Conservation (phyloP, 768 basidiomycete species). For the Leccinum rimulosum region DNA sequence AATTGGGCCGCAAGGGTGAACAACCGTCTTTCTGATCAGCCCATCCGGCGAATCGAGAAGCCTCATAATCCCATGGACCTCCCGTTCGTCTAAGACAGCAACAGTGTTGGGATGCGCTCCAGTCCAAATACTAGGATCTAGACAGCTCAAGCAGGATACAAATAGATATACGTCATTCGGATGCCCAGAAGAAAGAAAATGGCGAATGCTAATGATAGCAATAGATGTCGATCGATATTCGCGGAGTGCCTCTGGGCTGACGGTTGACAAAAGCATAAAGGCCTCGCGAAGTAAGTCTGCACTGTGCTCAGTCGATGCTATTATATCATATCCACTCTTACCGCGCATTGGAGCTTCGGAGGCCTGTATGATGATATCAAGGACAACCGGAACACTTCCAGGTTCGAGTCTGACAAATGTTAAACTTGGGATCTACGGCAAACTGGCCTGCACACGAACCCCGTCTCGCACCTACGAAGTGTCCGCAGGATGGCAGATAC, state of each 20-base stretch:
- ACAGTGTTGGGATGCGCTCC: conserved; percentile 52
- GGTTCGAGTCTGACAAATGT: conserved; percentile 21
- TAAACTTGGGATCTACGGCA: neutral
- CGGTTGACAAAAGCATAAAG: conserved; percentile 32
- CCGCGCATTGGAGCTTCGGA: conserved; percentile 26
- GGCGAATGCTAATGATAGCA: conserved; percentile 49
- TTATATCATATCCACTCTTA: conserved; percentile 10
- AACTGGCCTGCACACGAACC: conserved; percentile 14
- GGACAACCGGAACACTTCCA: conserved; percentile 17
- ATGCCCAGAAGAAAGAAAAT: conserved; percentile 54
- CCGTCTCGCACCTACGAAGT: conserved; percentile 23
- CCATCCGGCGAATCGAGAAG: conserved; percentile 60
- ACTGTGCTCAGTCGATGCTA: conserved; percentile 16
- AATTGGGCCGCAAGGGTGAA: conserved; percentile 5
- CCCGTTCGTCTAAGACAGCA: conserved; percentile 62
- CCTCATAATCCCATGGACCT: conserved; percentile 71
- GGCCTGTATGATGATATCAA: conserved; percentile 26
- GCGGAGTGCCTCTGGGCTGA: conserved; percentile 18
- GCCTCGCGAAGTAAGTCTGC: conserved; percentile 34
- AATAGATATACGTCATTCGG: conserved; percentile 67
- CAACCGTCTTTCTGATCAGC: conserved; percentile 57
- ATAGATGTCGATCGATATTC: conserved; percentile 15
- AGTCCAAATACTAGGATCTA: conserved; percentile 66
- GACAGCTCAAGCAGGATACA: conserved; percentile 56
- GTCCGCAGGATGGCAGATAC: conserved; percentile 21